Conservation (phyloP, 768 basidiomycete species). For the Neoboletus subvelutipes region DNA sequence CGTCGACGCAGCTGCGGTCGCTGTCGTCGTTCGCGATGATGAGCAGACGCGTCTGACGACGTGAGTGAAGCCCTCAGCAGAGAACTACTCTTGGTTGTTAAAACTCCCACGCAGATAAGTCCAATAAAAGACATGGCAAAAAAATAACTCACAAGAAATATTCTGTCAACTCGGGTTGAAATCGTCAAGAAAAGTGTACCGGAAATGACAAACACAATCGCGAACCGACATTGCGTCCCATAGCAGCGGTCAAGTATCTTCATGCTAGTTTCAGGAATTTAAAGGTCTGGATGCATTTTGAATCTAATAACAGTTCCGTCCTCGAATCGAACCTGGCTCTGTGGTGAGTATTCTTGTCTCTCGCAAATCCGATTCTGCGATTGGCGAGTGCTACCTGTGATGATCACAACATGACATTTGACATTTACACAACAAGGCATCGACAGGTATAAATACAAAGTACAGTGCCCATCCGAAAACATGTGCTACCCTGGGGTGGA, state of each 20-base stretch:
- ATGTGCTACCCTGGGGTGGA: background rate
- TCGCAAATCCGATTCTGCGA: background rate
- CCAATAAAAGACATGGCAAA: slow-evolving; percentile 10
- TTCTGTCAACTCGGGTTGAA: no score
- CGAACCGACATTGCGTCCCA: no score
- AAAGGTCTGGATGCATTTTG: no score
- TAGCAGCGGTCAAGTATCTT: no score
- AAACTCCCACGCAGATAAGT: slow-evolving; percentile 26
- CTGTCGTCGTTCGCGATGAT: slow-evolving; percentile 24
- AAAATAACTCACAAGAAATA: slow-evolving; percentile 1
- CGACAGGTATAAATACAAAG: background rate
- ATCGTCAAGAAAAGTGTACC: no score
- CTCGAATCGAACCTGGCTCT: background rate
- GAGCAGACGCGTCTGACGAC: slow-evolving; percentile 25
- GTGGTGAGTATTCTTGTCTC: background rate
- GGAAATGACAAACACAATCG: no score
- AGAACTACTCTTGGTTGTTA: background rate
- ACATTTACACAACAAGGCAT: background rate
- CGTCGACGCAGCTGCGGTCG: slow-evolving; percentile 12
- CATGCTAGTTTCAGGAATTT: no score
- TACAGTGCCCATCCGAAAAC: background rate
- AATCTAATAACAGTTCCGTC: no score
- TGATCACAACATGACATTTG: background rate
- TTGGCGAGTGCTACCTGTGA: background rate
- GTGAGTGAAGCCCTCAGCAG: background rate